Evolutionary conservation across 2,329 filamentous ascomycete species (phyloP).

Genomic region (Colletotrichum sp.): DNA sequence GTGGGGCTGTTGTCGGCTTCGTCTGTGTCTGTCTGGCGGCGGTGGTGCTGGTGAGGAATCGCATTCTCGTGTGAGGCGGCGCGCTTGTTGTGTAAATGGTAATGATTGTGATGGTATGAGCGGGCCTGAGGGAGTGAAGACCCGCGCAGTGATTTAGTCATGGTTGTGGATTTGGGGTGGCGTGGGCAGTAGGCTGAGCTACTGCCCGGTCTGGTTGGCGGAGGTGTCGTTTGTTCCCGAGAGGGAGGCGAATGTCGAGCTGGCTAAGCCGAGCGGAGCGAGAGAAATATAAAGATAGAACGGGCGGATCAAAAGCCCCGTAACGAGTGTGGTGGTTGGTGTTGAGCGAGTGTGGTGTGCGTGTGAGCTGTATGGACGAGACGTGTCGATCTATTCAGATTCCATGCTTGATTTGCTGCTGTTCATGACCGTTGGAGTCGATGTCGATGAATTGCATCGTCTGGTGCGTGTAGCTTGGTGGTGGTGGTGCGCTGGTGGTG

Average conservation of each 20-base stretch:
- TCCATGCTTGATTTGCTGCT: slow-evolving; percentile 20
- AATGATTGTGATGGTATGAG: slow-evolving; percentile 35
- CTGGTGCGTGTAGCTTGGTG: not conserved
- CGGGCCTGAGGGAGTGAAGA: slow-evolving; percentile 56
- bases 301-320: slow-evolving; percentile 2
- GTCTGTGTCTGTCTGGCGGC: slow-evolving; percentile 29
- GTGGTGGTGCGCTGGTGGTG: slow-evolving; percentile 3
- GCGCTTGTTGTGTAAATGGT: slow-evolving; percentile 31
- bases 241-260: slow-evolving; percentile 16
- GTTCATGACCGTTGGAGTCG: not conserved
- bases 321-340: slow-evolving; percentile 10
- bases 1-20: slow-evolving; percentile 26
- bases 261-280: not conserved
- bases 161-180: slow-evolving; percentile 42
- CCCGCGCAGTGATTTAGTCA: slow-evolving; percentile 50
- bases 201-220: slow-evolving; percentile 3
- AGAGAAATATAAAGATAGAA: slow-evolving; percentile 3
- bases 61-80: slow-evolving; percentile 28
- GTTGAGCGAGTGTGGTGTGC: not conserved
- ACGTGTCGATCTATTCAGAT: slow-evolving; percentile 19
- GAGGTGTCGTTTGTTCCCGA: not conserved
- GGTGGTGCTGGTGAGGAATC: slow-evolving; percentile 27
- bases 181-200: slow-evolving; percentile 19
- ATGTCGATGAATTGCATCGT: slow-evolving; percentile 16
- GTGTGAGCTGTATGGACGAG: not conserved